Conservation (phyloP, 352 stramenopile genomes). For the Achlya hypogyna region DNA sequence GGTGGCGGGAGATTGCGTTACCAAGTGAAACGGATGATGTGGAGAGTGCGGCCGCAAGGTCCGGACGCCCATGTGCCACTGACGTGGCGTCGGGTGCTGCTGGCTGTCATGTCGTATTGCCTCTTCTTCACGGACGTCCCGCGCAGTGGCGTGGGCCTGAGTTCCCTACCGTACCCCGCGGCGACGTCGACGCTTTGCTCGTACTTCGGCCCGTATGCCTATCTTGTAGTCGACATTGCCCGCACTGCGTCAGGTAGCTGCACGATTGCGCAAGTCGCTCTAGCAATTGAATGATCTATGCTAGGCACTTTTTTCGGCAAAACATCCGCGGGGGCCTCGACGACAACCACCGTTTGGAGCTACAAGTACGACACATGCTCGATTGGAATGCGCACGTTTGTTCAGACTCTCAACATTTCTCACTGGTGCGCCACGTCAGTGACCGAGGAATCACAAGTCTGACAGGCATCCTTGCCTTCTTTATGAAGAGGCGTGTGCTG, state of each 20-base stretch:
- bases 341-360: not conserved
- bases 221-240: not conserved
- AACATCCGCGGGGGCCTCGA: not conserved
- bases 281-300: not conserved
- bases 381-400: not conserved
- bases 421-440: not conserved
- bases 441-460: not conserved
- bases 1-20: too few relatives aligned
- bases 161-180: not conserved
- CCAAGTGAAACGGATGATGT: not conserved
- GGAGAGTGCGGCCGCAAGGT: not conserved
- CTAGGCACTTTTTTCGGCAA: not conserved
- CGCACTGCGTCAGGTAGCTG: not conserved
- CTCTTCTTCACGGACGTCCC: conserved; percentile 13
- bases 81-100: not conserved
- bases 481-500: not conserved
- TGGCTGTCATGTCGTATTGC: not conserved
- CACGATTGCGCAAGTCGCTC: not conserved
- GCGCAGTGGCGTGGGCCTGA: not conserved
- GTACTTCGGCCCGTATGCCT: not conserved
- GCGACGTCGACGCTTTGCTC: not conserved
- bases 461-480: not conserved
- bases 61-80: not conserved
- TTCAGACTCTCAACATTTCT: not conserved
- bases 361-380: conserved; percentile 2